Evolutionary conservation across 2,329 filamentous ascomycete genomes (phyloP).

Genomic region (Pestalotiopsis sp.): DNA sequence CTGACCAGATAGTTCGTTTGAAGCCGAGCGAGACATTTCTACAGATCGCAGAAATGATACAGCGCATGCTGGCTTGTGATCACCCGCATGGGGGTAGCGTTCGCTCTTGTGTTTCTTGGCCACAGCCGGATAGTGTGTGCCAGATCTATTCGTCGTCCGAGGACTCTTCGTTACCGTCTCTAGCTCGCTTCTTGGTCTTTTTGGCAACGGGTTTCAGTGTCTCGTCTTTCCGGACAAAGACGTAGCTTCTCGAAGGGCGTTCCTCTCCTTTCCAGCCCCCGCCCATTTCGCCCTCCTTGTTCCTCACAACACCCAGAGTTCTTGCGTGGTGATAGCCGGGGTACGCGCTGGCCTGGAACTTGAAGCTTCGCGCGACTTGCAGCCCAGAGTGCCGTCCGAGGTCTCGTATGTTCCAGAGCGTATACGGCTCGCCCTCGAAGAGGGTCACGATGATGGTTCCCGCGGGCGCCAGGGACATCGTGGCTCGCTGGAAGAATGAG

Average conservation of each 20-base stretch:
- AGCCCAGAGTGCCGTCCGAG: constrained; percentile 78
- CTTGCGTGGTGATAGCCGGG: constrained; percentile 75
- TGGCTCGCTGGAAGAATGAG: constrained; percentile 63
- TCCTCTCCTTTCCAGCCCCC: constrained; percentile 56
- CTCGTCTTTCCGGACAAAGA: constrained; percentile 64
- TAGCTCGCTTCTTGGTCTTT: constrained; percentile 32
- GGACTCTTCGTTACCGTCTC: constrained; percentile 29
- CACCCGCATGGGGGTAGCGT: neutral
- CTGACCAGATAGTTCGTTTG: neutral
- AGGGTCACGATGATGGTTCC: constrained; percentile 79
- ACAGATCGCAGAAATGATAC: no score
- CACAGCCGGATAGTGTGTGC: neutral
- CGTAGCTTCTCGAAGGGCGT: constrained; percentile 58
- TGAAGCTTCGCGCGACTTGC: constrained; percentile 70
- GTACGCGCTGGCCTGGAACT: constrained; percentile 68
- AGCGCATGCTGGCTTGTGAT: neutral
- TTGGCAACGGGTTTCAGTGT: constrained; percentile 25
- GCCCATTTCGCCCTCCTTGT: constrained; percentile 45
- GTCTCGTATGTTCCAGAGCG: constrained; percentile 92
- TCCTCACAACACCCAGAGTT: constrained; percentile 68
- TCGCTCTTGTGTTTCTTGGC: neutral
- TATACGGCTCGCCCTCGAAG: constrained; percentile 94
- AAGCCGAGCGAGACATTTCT: neutral
- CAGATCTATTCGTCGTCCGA: constrained; percentile 28
- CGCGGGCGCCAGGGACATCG: constrained; percentile 53